A percentile compares a stretch with the other conserved stretches of the same genome.
Conservation (phyloP, 2,329 filamentous ascomycete genomes). For the Colletotrichum magnum region DNA sequence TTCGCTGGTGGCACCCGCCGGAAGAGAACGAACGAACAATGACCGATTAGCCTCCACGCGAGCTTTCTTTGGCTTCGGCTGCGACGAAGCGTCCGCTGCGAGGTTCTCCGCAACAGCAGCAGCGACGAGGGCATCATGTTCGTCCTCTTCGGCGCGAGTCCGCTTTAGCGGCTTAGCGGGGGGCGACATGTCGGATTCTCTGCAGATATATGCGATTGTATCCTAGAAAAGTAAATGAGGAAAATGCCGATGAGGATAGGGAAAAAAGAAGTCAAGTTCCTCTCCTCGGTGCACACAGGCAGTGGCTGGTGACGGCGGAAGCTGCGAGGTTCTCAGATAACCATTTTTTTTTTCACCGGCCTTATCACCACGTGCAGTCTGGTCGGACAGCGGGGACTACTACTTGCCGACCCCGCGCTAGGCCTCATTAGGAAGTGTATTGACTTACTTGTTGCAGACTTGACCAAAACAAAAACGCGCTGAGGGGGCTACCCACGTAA, state of each 20-base stretch:
- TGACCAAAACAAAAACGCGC: conserved; percentile 42
- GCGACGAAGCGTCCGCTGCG: conserved; percentile 50
- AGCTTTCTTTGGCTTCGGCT: conserved; percentile 64
- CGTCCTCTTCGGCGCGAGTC: conserved; percentile 35
- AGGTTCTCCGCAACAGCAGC: conserved; percentile 42
- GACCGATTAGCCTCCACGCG: conserved; percentile 75
- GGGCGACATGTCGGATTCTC: conserved; percentile 22
- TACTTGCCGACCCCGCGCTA: conserved; percentile 41
- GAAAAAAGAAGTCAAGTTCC: conserved; percentile 38
- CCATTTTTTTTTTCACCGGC: conserved; percentile 37
- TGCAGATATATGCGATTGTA: neutral
- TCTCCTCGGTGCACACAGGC: conserved; percentile 2
- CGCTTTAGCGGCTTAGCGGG: conserved; percentile 39
- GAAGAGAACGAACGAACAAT: conserved; percentile 92
- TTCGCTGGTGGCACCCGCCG: conserved; percentile 83
- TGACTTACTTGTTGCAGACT: conserved; percentile 27
- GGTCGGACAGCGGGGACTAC: conserved; percentile 9
- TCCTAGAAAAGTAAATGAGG: neutral
- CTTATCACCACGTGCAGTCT: conserved; percentile 40
- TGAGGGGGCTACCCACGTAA: conserved; percentile 32
- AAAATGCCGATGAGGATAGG: neutral
- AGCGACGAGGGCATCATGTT: conserved; percentile 38
- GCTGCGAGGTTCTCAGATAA: conserved; percentile 32
- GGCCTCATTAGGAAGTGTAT: conserved; percentile 37
- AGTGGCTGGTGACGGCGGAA: conserved; percentile 13